Evolutionary conservation across 2,329 filamentous ascomycete genomes (phyloP).

Genomic region (Trichoderma aggressivum): DNA sequence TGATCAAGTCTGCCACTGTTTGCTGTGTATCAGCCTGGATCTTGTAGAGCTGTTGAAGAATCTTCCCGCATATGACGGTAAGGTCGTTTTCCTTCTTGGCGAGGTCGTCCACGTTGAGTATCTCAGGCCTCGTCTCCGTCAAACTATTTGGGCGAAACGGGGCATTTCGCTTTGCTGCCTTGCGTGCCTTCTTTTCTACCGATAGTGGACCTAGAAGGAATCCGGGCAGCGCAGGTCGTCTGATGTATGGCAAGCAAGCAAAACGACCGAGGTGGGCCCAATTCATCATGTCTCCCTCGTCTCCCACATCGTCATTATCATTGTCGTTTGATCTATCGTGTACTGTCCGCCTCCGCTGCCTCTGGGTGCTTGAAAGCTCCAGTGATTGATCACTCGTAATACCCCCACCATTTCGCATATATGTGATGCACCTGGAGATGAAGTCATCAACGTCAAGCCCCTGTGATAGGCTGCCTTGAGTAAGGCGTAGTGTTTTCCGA

Average conservation of each 20-base stretch:
- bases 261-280: slow-evolving; percentile 81
- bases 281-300: slow-evolving; percentile 74
- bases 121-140: slow-evolving; percentile 71
- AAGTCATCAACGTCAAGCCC: slow-evolving; percentile 90
- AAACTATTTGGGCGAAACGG: slow-evolving; percentile 66
- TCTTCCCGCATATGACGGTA: slow-evolving; percentile 72
- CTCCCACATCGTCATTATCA: slow-evolving; percentile 59
- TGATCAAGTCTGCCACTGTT: slow-evolving; percentile 41
- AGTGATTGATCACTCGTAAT: slow-evolving; percentile 50
- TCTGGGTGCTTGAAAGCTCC: slow-evolving; percentile 50
- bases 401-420: slow-evolving; percentile 69
- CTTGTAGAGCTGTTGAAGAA: slow-evolving; percentile 58
- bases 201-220: slow-evolving; percentile 88
- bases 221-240: slow-evolving; percentile 71
- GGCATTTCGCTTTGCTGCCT: slow-evolving; percentile 66
- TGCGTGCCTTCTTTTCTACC: slow-evolving; percentile 77
- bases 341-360: slow-evolving; percentile 38
- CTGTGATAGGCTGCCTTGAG: slow-evolving; percentile 67
- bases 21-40: slow-evolving; percentile 47
- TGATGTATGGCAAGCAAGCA: slow-evolving; percentile 69
- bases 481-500: slow-evolving; percentile 71
- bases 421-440: slow-evolving; percentile 82
- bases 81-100: slow-evolving; percentile 75
- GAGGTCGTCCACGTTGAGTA: slow-evolving; percentile 71
- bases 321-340: slow-evolving; percentile 43